Base-by-base conservation (phyloP, 352 stramenopile species). In the Achlya hypogyna region DNA sequence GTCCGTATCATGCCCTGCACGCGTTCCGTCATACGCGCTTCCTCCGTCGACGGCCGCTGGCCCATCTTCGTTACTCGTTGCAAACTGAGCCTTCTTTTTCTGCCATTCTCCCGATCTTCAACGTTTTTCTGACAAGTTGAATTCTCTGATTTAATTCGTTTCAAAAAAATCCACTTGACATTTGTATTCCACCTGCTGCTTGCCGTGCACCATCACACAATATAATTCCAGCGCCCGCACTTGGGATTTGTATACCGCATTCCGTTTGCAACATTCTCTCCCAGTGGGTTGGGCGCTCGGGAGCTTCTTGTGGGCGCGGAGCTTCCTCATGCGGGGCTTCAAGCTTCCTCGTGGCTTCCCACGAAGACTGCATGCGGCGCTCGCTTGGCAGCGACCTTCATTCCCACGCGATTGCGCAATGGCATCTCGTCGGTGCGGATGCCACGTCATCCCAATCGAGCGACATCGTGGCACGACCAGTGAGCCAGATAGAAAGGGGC, bases 21-120 rank as follows among this genome's bases (percentile, higher is more conserved):
- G 53, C 82, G 82, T 62, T 87, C 86, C 71, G 84, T 78, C 79
- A 89, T 88, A 64, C 81, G 79, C 64, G 88, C 79, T 62, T 91
- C 82, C 34, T 64, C 54, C 25, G 72, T 67, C 18, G 82, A 88
- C 10, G 74, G 78, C n/a, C 75, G 78, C 65, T 91, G 82, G 14
- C 82, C 82, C 82, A 91, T 91, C 12, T 27, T 73, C 38, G 38
- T 45, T 45, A 10, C 38, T 45, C 14, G 38, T 45, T 45, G 12
- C 12, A 18, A 45, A 45, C 38, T 45, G 38, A 45, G 38, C 38
- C 38, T 45, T 45, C 38, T 45, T 45, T 45, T 45, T 45, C 38
- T 45, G 12, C 1, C 38, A n/a, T 45, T 18, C 12, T 9, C n/a
- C n/a, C 12, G 38, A 45, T 45, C 38, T 45, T 45, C 38, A 45